Evolutionary conservation across 2,329 filamentous ascomycete genomes (phyloP), one percentile per base, ranked within the genome.

Genomic region (Fusarium virguliforme): DNA sequence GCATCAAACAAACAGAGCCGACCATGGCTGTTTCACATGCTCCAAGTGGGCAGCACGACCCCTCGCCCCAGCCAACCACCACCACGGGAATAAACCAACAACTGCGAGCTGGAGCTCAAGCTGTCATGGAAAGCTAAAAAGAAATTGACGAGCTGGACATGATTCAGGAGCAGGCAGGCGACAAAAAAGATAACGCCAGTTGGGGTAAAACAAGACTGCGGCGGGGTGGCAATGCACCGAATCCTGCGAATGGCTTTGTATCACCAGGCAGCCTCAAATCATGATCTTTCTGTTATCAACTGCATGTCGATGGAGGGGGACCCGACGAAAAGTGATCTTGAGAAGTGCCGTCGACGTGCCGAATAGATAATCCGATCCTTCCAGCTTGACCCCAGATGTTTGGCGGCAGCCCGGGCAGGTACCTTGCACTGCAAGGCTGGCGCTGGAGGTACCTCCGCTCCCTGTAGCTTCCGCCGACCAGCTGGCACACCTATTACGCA

Each of bases 401-500:
- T 74, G 46, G 46, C 30, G 28, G 22, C 22, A 24, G 22, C 22
- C 22, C 22, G 22, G 22, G 46, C n/a, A 50, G 46, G 74, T 75
- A 76, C 64, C 67, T 57, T 67, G 53, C 37, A 70, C 60, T 63
- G 60, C 56, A 75, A 67, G 62, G 56, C 48, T 74, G 40, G 69
- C 74, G 40, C 56, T 54, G 46, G 50, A 70, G 72, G 71, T 75
- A 76, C 74, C 62, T 75, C 62, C 46, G 54, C 70, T 64, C 63
- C 58, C 62, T 60, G 73, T 65, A 74, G 65, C 71, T 73, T 71
- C 72, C 64, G 65, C 51, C 63, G 62, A 64, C 61, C 50, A 50
- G 55, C 64, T 60, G 74, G 64, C 59, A 65, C 75, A 74, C 69
- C 78, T 76, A 81, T 81, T 81, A 81, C 80, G 79, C 80, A 81